phyloP scores from a whole-genome alignment of 2,329 filamentous ascomycete species.

The Colletotrichum costaricense region DNA sequence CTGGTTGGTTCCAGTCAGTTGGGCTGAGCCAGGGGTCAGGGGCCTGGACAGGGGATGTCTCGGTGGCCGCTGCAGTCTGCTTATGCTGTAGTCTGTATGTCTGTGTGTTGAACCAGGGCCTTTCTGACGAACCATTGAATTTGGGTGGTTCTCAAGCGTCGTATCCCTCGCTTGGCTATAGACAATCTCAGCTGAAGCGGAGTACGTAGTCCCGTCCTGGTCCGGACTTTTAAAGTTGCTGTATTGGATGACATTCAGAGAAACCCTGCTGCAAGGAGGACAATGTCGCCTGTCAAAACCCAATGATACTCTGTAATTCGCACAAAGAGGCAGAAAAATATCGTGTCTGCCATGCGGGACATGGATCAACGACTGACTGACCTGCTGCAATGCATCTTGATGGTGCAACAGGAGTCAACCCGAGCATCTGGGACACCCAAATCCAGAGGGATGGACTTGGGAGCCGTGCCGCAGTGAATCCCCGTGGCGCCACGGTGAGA shows the following conservation, averaged over 20 bases:
- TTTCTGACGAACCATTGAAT: constrained; percentile 9
- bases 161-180: constrained; percentile 24
- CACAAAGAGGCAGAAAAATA: background rate
- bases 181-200: constrained; percentile 27
- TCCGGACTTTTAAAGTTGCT: background rate
- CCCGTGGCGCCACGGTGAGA: constrained; percentile 3
- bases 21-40: constrained; percentile 32
- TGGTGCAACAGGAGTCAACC: background rate
- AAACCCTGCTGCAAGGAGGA: constrained; percentile 16
- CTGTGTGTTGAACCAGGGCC: background rate
- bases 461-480: background rate
- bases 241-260: constrained; percentile 7
- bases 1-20: constrained; percentile 29
- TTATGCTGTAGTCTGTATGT: constrained; percentile 19
- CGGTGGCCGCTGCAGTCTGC: constrained; percentile 26
- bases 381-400: background rate
- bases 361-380: background rate
- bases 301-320: background rate
- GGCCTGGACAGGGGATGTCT: constrained; percentile 19
- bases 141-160: background rate
- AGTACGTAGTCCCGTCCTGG: constrained; percentile 9
- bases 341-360: background rate
- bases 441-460: background rate
- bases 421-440: constrained; percentile 6
- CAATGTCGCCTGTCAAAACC: background rate